Conservation (phyloP, 2,329 filamentous ascomycete genomes). For the Chrysoporthe puriensis region DNA sequence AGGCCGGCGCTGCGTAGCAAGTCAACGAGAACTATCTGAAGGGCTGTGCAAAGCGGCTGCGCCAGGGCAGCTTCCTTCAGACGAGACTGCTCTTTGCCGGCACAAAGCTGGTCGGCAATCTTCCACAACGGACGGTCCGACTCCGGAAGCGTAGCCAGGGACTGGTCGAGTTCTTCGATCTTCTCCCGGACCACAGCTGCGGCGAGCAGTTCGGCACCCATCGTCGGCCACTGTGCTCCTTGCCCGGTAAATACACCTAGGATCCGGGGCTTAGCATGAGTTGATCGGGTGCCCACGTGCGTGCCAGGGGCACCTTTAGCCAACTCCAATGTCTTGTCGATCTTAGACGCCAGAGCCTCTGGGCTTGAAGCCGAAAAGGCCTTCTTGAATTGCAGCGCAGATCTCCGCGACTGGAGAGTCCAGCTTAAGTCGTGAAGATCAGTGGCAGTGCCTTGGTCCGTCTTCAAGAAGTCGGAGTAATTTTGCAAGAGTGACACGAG, state of each 20-base stretch:
- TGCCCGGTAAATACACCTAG: slow-evolving; percentile 42
- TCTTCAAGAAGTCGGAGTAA: not conserved
- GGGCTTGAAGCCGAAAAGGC: slow-evolving; percentile 25
- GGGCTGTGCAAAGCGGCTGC: slow-evolving; percentile 44
- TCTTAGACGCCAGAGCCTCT: slow-evolving; percentile 34
- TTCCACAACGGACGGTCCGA: slow-evolving; percentile 32
- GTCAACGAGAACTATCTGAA: slow-evolving; percentile 47
- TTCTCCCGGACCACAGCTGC: slow-evolving; percentile 28
- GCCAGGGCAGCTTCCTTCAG: slow-evolving; percentile 36
- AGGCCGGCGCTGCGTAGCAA: slow-evolving; percentile 40
- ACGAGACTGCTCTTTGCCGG: slow-evolving; percentile 29
- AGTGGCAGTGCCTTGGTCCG: not conserved
- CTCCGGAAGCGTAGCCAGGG: slow-evolving; percentile 24
- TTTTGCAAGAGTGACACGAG: not conserved
- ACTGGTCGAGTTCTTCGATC: slow-evolving; percentile 30
- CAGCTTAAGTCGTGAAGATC: not conserved
- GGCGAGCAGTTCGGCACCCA: slow-evolving; percentile 39
- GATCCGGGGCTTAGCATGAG: slow-evolving; percentile 31
- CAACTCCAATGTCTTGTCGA: slow-evolving; percentile 30
- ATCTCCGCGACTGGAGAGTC: slow-evolving; percentile 2
- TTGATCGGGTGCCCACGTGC: not conserved
- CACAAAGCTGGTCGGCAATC: slow-evolving; percentile 32
- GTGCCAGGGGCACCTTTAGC: not conserved
- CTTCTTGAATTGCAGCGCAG: slow-evolving; percentile 19
- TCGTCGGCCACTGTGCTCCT: slow-evolving; percentile 41